These are phyloP conservation scores for Pseudofabraea citricarpa DNA, from an alignment of 2,329 filamentous ascomycete genomes.

Conservation along the genomic window DNA sequence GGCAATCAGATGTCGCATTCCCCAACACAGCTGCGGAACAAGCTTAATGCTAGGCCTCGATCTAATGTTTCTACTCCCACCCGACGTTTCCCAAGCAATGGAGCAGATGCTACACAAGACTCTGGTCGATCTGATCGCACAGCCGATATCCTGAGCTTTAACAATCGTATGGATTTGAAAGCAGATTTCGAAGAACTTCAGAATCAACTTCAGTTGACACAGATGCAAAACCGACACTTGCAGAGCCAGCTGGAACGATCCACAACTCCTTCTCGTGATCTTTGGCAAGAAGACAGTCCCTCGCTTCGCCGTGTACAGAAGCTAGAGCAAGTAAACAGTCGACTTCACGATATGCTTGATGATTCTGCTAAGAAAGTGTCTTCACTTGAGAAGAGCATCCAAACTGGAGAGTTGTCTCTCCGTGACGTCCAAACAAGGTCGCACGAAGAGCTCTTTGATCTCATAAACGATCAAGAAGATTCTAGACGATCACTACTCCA, in stretches of 20 bases:
- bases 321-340: constrained; percentile 85
- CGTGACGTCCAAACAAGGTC: constrained; percentile 90
- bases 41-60: constrained; percentile 50
- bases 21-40: constrained; percentile 63
- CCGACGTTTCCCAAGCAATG: constrained; percentile 63
- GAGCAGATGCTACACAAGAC: constrained; percentile 55
- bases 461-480: constrained; percentile 90
- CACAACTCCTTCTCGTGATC: constrained; percentile 52
- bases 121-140: constrained; percentile 82
- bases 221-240: constrained; percentile 93
- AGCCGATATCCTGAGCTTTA: constrained; percentile 76
- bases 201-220: constrained; percentile 86
- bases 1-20: constrained; percentile 76
- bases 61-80: constrained; percentile 77
- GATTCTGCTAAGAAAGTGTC: constrained; percentile 92
- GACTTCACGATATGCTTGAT: constrained; percentile 90
- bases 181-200: constrained; percentile 88
- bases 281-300: constrained; percentile 68
- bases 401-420: constrained; percentile 79
- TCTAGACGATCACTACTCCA: constrained; percentile 77
- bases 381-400: constrained; percentile 78
- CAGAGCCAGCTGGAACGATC: constrained; percentile 77
- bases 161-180: constrained; percentile 86
- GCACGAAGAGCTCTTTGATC: constrained; percentile 88
- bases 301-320: constrained; percentile 80